Evolutionary conservation across 495 filamentous ascomycete species (phyloP).

Genomic region (Neurospora sp.): DNA sequence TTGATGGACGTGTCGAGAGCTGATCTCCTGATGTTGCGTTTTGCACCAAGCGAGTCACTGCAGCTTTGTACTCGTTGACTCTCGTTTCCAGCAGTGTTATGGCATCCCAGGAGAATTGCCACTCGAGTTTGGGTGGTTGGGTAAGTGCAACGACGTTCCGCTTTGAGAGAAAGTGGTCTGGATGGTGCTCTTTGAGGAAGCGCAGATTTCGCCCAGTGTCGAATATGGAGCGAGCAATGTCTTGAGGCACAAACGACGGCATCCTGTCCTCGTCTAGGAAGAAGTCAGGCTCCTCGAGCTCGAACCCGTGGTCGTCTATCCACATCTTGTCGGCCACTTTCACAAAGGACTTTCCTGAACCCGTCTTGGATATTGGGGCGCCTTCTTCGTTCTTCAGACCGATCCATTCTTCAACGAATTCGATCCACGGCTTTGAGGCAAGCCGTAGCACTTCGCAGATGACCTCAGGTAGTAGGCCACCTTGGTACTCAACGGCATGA

Average conservation of each 20-base stretch:
- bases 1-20: background rate
- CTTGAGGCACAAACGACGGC: constrained; percentile 55
- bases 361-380: constrained; percentile 35
- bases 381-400: constrained; percentile 52
- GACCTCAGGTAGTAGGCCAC: constrained; percentile 49
- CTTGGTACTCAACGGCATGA: constrained; percentile 51
- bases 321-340: constrained; percentile 45
- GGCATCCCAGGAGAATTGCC: constrained; percentile 67
- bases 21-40: background rate
- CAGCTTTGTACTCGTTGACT: constrained; percentile 52
- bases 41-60: constrained; percentile 33
- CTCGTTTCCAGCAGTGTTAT: constrained; percentile 52
- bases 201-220: constrained; percentile 71
- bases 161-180: constrained; percentile 64
- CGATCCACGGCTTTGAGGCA: constrained; percentile 60
- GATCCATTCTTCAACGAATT: constrained; percentile 65
- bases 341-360: constrained; percentile 46
- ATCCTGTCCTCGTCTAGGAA: constrained; percentile 49
- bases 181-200: constrained; percentile 59
- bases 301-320: constrained; percentile 44
- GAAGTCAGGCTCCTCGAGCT: constrained; percentile 45
- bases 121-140: constrained; percentile 50
- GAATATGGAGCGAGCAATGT: constrained; percentile 55
- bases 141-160: constrained; percentile 32
- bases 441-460: constrained; percentile 55